phyloP scores from a whole-genome alignment of 2,329 filamentous ascomycete genomes.

The Albifimbria verrucaria region DNA sequence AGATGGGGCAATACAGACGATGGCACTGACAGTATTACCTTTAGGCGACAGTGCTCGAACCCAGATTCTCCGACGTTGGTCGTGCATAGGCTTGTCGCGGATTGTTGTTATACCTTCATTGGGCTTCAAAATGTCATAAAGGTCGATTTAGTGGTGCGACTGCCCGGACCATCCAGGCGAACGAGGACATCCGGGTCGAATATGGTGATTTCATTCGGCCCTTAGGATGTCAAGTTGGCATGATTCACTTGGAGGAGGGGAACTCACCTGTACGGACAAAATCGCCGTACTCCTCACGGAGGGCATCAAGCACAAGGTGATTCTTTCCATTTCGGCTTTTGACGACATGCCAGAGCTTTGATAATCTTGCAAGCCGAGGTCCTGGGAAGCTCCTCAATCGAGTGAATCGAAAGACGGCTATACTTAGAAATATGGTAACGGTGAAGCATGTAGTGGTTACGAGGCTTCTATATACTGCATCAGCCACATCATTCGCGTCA shows the following conservation, averaged over 20 bases:
- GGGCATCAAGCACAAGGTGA: slow-evolving; percentile 1
- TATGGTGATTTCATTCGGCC: slow-evolving; percentile 14
- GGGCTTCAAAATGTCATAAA: slow-evolving; percentile 22
- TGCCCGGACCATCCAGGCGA: neutral
- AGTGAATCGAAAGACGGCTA: slow-evolving; percentile 17
- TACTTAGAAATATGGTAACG: slow-evolving; percentile 19
- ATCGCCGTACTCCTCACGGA: slow-evolving; percentile 10
- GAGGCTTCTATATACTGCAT: neutral
- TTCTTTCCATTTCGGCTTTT: slow-evolving; percentile 4
- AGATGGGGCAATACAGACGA: neutral
- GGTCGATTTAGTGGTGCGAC: slow-evolving; percentile 15
- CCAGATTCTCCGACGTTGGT: slow-evolving; percentile 17
- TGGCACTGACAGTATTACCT: slow-evolving; percentile 5
- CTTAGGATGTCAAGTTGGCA: slow-evolving; percentile 1
- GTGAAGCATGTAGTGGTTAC: neutral
- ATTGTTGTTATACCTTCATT: slow-evolving; percentile 14
- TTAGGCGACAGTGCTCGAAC: slow-evolving; percentile 15
- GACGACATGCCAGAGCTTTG: slow-evolving; percentile 12
- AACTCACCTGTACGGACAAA: slow-evolving; percentile 15
- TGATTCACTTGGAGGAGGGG: neutral
- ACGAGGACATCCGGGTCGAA: neutral
- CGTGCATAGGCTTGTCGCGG: slow-evolving; percentile 17
- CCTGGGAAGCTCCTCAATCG: slow-evolving; percentile 13
- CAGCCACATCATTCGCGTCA: neutral
- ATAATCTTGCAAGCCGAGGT: slow-evolving; percentile 8